Percentiles rank a stretch among this genome's conserved stretches.
Conservation (phyloP, 192 early-diverging fungal species). For the Obelidium mucronatum region DNA sequence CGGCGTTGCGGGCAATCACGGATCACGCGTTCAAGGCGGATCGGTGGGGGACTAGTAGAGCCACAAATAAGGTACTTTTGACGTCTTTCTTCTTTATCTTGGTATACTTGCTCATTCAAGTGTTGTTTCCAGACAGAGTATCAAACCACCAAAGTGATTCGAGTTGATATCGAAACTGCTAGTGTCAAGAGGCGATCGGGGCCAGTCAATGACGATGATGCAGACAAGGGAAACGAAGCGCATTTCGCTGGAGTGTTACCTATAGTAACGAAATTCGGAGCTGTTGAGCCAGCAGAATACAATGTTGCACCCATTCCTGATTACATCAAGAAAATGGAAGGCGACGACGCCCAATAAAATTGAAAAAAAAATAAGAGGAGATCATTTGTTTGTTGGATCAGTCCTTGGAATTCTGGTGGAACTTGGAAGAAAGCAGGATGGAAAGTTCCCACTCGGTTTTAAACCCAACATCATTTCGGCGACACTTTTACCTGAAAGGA, state of each 20-base stretch:
- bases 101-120: neutral
- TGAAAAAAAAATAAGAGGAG: too few relatives aligned
- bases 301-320: constrained; percentile 13
- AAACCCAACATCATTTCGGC: too few relatives aligned
- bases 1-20: constrained; percentile 51
- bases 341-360: neutral
- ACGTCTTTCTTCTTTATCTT: neutral
- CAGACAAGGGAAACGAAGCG: constrained; percentile 16
- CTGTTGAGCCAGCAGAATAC: constrained; percentile 17
- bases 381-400: too few relatives aligned
- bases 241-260: constrained; percentile 39
- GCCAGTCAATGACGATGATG: constrained; percentile 30
- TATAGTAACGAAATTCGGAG: constrained; percentile 7
- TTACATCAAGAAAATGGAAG: constrained; percentile 31
- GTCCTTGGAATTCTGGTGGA: too few relatives aligned
- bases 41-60: constrained; percentile 48
- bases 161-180: constrained; percentile 37
- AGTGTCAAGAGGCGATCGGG: constrained; percentile 34
- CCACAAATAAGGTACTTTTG: neutral
- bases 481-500: constrained; percentile 35
- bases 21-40: constrained; percentile 58
- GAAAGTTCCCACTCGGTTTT: too few relatives aligned
- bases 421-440: too few relatives aligned
- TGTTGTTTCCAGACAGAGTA: neutral
- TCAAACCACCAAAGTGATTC: constrained; percentile 30